These are phyloP conservation scores for Schizosaccharomyces pombe DNA, from an alignment of 805 yeast genomes.

Conservation along the genomic window DNA sequence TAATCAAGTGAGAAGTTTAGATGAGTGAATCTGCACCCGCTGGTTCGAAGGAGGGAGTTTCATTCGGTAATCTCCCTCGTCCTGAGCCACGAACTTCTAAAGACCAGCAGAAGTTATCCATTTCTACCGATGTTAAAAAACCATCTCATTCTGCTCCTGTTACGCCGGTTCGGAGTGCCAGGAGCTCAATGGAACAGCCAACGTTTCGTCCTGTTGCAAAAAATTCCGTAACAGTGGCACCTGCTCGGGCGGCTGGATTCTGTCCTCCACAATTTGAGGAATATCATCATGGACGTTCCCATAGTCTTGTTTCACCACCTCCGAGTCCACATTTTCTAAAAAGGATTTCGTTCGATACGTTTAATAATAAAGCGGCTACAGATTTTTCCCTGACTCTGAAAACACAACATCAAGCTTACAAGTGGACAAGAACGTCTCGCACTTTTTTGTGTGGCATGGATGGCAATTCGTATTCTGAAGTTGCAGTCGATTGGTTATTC, in stretches of 20 bases:
- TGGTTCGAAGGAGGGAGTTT: not conserved
- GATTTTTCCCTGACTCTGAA: conserved; percentile 20
- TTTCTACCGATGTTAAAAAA: not conserved
- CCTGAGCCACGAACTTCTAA: conserved; percentile 1
- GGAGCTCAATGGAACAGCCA: not conserved
- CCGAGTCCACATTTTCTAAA: conserved; percentile 11
- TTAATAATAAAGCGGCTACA: conserved; percentile 17
- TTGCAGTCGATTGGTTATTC: conserved; percentile 24
- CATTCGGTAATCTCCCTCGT: conserved; percentile 1
- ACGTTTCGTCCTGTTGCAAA: not conserved
- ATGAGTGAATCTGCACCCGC: no score
- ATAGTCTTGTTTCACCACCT: conserved; percentile 3
- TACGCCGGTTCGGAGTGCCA: not conserved
- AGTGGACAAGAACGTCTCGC: conserved; percentile 18
- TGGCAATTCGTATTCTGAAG: conserved; percentile 20
- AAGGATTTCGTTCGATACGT: conserved; percentile 23
- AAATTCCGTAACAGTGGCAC: not conserved
- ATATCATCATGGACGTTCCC: not conserved
- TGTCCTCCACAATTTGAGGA: not conserved
- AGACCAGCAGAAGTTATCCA: not conserved
- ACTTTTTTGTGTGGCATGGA: conserved; percentile 25
- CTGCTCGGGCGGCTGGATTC: not conserved
- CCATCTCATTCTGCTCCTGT: not conserved
- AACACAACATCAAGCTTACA: conserved; percentile 19
- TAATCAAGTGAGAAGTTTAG: not conserved